Evolutionary conservation across 1,139 yeast species (phyloP).

Genomic region (Pichia sp.): DNA sequence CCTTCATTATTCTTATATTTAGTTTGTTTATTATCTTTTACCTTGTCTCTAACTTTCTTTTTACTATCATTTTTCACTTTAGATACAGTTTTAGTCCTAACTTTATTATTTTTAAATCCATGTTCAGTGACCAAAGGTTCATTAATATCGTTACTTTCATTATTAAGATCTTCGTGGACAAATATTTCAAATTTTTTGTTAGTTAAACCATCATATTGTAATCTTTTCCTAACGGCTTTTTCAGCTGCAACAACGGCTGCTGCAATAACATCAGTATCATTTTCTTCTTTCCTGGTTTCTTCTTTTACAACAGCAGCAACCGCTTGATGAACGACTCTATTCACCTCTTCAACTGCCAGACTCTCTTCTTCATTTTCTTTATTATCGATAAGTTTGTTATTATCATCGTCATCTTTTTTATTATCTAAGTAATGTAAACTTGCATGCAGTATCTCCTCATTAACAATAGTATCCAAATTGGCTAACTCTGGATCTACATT

Average conservation of each 20-base stretch:
- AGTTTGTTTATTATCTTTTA: neutral
- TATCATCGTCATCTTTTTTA: conserved; percentile 27
- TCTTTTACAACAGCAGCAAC: conserved; percentile 17
- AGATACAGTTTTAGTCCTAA: neutral
- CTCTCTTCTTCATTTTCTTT: conserved; percentile 24
- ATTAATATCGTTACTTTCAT: neutral
- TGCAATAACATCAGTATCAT: conserved; percentile 9
- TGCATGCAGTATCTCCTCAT: conserved; percentile 63
- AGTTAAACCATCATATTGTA: neutral
- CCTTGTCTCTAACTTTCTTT: neutral
- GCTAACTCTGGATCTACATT: conserved; percentile 62
- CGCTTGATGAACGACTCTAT: conserved; percentile 26
- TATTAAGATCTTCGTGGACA: neutral
- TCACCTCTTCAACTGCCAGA: conserved; percentile 28
- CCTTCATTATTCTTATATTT: too few relatives aligned
- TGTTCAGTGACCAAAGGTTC: conserved; percentile 1
- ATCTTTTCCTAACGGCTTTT: conserved; percentile 7
- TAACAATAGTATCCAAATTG: conserved; percentile 41
- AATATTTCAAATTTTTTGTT: too few relatives aligned
- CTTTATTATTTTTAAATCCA: conserved; percentile 4
- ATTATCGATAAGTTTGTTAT: neutral
- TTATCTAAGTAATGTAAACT: conserved; percentile 37
- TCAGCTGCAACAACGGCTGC: conserved; percentile 18
- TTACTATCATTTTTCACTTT: neutral
- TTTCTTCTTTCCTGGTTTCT: neutral